phyloP scores from a whole-genome alignment of 2,329 filamentous ascomycete genomes.

The Zymoseptoria tritici region DNA sequence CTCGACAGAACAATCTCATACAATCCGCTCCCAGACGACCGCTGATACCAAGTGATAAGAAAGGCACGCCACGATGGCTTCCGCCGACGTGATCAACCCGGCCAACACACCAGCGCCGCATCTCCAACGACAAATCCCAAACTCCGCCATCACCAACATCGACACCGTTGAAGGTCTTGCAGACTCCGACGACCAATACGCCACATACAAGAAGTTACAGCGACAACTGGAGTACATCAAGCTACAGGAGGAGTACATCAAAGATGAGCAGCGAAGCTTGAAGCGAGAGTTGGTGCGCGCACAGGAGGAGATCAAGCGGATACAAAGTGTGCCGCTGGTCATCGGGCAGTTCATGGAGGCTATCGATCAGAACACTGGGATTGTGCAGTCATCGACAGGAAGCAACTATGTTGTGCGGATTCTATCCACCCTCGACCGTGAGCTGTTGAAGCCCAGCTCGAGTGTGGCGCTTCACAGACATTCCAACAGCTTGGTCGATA shows the following conservation, averaged over 20 bases:
- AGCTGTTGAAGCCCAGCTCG: conserved; percentile 94
- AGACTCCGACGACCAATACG: conserved; percentile 87
- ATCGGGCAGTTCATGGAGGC: conserved; percentile 99
- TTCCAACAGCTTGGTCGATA: conserved; percentile 97
- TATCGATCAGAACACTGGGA: conserved; percentile 98
- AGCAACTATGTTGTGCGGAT: conserved; percentile 99
- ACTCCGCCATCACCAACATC: conserved; percentile 75
- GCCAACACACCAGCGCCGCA: conserved; percentile 65
- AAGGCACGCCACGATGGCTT: conserved; percentile 57
- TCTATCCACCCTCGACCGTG: conserved; percentile 93
- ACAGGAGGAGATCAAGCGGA: conserved; percentile 98
- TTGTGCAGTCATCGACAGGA: conserved; percentile 95
- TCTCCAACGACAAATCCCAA: conserved; percentile 65
- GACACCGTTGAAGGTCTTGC: conserved; percentile 80
- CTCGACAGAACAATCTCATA: background rate
- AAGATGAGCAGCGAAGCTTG: conserved; percentile 96
- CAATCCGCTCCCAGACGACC: background rate
- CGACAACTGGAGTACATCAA: conserved; percentile 95
- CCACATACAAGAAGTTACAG: conserved; percentile 91
- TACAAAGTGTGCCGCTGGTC: conserved; percentile 94
- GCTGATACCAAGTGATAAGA: background rate
- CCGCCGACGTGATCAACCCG: conserved; percentile 77
- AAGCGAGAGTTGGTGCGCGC: conserved; percentile 95
- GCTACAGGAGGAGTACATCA: conserved; percentile 99
- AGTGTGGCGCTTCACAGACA: conserved; percentile 96